Conservation (phyloP, 108 stramenopile genomes). For the Fragilaria radians region DNA sequence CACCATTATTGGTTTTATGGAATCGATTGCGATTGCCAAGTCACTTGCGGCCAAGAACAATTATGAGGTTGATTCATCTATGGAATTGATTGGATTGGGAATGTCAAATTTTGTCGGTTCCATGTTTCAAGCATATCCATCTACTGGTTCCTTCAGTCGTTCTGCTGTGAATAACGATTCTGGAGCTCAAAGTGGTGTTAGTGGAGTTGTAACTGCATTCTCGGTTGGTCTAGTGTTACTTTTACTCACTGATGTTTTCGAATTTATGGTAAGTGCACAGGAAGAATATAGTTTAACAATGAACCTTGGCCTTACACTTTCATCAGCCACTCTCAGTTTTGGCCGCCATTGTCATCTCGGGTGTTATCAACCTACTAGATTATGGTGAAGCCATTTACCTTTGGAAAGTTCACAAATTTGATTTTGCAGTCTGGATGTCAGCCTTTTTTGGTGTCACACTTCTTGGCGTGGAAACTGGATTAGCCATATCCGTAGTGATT, state of each 20-base stretch:
- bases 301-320: too few species aligned
- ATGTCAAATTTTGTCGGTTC: slow-evolving; percentile 63
- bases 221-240: slow-evolving; percentile 59
- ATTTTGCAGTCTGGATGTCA: slow-evolving; percentile 55
- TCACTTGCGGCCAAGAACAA: slow-evolving; percentile 50
- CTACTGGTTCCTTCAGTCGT: slow-evolving; percentile 64
- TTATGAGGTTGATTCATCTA: slow-evolving; percentile 61
- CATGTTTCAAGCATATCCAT: slow-evolving; percentile 59
- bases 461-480: slow-evolving; percentile 62
- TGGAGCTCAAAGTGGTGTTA: slow-evolving; percentile 60
- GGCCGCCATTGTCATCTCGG: slow-evolving; percentile 65
- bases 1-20: slow-evolving; percentile 70
- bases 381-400: slow-evolving; percentile 47
- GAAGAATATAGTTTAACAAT: too few species aligned
- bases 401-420: slow-evolving; percentile 55
- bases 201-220: slow-evolving; percentile 50
- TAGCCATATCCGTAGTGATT: slow-evolving; percentile 50
- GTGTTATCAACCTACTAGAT: slow-evolving; percentile 56
- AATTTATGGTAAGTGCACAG: slow-evolving; percentile 44
- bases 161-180: slow-evolving; percentile 68
- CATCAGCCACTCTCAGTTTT: slow-evolving; percentile 36
- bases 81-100: too few species aligned
- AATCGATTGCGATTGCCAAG: slow-evolving; percentile 80
- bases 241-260: slow-evolving; percentile 70
- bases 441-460: slow-evolving; percentile 51